Base-by-base conservation (phyloP, 2,329 filamentous ascomycete species). In the Lachnellula cervina region DNA sequence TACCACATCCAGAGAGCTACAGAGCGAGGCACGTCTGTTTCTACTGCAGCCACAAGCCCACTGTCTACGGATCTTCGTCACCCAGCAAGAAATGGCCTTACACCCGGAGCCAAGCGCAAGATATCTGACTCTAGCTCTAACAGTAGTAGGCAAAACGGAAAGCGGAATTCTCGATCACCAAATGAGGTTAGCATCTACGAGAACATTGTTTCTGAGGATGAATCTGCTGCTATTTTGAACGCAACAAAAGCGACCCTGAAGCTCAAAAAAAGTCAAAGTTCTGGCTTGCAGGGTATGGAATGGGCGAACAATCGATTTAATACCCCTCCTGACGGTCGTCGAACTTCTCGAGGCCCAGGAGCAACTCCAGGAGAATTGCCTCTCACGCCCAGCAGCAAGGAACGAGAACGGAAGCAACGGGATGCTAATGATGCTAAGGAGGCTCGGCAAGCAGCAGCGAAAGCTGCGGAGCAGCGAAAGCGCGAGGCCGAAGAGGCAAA, bases 31-130 rank as follows among this genome's bases (percentile, higher is more conserved):
- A 58, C 37, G 7, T 68, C 65, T 2, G 59, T 65, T 14, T 67
- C 64, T 4, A 67, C 62, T 14, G 60, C 62, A 56, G 65, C 63
- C 50, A 66, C 62, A 35, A 69, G 60, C 46, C 66, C 66, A 49
- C 45, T 64, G 14, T 58, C 56, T 40, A 50, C 55, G 5, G 62
- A 64, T 11, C 8, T 32, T 32, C 60, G 58, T 23, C 58, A 58
- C n/a, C 44, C 56, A 21, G 13, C 42, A 5, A 46, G 48, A 14
- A 62, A 56, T 52, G 38, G 35, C 6, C 25, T 34, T 13, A 45
- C 49, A 7, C 37, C 59, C 13, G 34, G 23, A 1, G 55, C 16
- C 19, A 59, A 64, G 25, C 57, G 48, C 7, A 59, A 53, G 35
- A 46, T 48, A 25, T 42, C 57, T 16, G 56, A 58, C 37, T 38